Evolutionary conservation across 2,329 filamentous ascomycete genomes (phyloP).

Genomic region (Proliferodiscus dingleyae): DNA sequence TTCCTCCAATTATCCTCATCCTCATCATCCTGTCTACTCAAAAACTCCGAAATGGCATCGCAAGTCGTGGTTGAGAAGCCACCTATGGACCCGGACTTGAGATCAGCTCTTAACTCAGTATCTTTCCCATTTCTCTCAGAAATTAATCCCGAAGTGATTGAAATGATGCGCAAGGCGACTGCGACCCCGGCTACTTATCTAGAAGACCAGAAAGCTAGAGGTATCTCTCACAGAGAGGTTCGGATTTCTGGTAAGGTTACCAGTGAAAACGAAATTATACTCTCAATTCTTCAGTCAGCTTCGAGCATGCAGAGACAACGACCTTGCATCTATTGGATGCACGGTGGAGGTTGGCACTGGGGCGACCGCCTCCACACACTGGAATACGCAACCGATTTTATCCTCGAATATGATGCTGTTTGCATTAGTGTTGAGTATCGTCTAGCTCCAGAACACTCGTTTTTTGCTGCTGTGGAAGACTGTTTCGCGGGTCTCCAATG

Average conservation of each 20-base stretch:
- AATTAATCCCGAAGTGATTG: background rate
- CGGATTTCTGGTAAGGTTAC: background rate
- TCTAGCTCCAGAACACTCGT: slow-evolving; percentile 50
- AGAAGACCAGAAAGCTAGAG: slow-evolving; percentile 1
- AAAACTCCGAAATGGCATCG: background rate
- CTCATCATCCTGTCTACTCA: no score
- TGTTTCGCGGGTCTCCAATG: slow-evolving; percentile 15
- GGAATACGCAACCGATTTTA: background rate
- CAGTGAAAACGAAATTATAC: background rate
- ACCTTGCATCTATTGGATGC: background rate
- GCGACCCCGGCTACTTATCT: slow-evolving; percentile 4
- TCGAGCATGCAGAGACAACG: background rate
- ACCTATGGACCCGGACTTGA: slow-evolving; percentile 2
- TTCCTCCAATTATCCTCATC: no score
- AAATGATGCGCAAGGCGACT: slow-evolving; percentile 1
- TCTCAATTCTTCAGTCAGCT: background rate
- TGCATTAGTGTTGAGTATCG: slow-evolving; percentile 46
- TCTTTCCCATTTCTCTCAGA: background rate
- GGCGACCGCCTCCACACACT: background rate
- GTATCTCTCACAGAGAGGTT: background rate
- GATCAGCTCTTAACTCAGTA: background rate
- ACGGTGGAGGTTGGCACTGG: background rate
- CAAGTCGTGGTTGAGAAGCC: background rate
- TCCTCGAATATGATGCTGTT: background rate
- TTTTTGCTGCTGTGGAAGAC: slow-evolving; percentile 50